Conservation (phyloP, 345 rosid species). For the Anastatica hierochuntica region DNA sequence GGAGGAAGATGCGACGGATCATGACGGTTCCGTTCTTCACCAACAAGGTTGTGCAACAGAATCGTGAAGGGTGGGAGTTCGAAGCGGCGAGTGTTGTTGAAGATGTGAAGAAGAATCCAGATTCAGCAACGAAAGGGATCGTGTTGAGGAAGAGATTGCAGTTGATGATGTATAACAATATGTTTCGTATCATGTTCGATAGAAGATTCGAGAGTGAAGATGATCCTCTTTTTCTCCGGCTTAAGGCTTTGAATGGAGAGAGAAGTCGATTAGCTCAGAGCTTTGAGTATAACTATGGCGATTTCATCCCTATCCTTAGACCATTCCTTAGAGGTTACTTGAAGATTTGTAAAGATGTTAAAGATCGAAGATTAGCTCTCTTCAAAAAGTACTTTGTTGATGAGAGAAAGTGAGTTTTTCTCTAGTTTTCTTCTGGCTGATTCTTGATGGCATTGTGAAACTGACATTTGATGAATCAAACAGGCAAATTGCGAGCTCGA, state of each 20-base stretch:
- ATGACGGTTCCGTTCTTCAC: slow-evolving; percentile 99
- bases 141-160: slow-evolving; percentile 73
- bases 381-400: slow-evolving; percentile 93
- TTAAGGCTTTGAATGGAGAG: slow-evolving; percentile 92
- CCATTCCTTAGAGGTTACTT: slow-evolving; percentile 88
- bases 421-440: too few relatives aligned
- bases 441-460: too few relatives aligned
- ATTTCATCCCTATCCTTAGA: slow-evolving; percentile 87
- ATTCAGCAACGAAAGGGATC: slow-evolving; percentile 57
- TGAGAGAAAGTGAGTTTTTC: slow-evolving; percentile 64
- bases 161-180: slow-evolving; percentile 94
- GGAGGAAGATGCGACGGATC: slow-evolving; percentile 97
- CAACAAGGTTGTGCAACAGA: slow-evolving; percentile 75
- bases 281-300: slow-evolving; percentile 92
- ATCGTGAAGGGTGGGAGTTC: slow-evolving; percentile 59
- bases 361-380: slow-evolving; percentile 61
- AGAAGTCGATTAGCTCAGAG: slow-evolving; percentile 91
- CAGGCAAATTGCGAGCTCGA: slow-evolving; percentile 69
- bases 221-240: slow-evolving; percentile 63
- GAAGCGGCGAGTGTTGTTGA: slow-evolving; percentile 69
- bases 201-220: slow-evolving; percentile 79
- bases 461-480: background rate
- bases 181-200: slow-evolving; percentile 96
- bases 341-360: slow-evolving; percentile 85
- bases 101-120: slow-evolving; percentile 66